A percentile compares a stretch with the other conserved stretches of the same genome.
phyloP scores from a whole-genome alignment of 768 basidiomycete species.

The Candolleomyces eurysporus region DNA sequence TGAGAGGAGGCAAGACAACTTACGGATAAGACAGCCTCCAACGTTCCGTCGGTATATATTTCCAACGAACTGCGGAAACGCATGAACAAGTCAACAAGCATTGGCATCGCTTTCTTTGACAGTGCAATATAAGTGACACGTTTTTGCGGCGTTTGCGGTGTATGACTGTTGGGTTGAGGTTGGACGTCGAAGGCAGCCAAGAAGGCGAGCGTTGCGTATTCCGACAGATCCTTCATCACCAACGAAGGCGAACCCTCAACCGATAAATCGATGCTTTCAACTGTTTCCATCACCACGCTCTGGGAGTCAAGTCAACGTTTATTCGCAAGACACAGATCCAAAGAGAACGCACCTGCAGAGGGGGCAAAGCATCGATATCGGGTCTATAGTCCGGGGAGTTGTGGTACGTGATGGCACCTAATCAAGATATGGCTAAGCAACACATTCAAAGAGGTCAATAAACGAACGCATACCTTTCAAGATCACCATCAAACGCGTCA shows the following conservation, averaged over 20 bases:
- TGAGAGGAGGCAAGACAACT: constrained; percentile 18
- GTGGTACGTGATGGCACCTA: constrained; percentile 77
- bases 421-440: constrained; percentile 1
- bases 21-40: constrained; percentile 82
- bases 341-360: constrained; percentile 60
- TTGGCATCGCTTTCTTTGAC: constrained; percentile 86
- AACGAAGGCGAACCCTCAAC: constrained; percentile 64
- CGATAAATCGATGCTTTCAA: constrained; percentile 65
- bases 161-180: constrained; percentile 35
- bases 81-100: constrained; percentile 74
- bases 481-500: constrained; percentile 71
- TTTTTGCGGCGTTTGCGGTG: constrained; percentile 48
- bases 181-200: constrained; percentile 70
- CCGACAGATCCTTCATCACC: constrained; percentile 79
- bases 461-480: constrained; percentile 55
- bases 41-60: constrained; percentile 77
- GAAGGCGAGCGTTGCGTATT: constrained; percentile 86
- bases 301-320: constrained; percentile 31
- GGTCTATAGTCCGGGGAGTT: constrained; percentile 84
- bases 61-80: constrained; percentile 57
- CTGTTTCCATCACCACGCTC: constrained; percentile 68
- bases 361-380: constrained; percentile 79
- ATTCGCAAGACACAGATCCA: background rate
- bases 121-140: constrained; percentile 87
- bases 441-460: background rate